Percentiles rank a stretch among this genome's conserved stretches.
Evolutionary conservation across 1,284 basidiomycete genomes (phyloP).

Genomic region (Papiliotrema nemorosa): DNA sequence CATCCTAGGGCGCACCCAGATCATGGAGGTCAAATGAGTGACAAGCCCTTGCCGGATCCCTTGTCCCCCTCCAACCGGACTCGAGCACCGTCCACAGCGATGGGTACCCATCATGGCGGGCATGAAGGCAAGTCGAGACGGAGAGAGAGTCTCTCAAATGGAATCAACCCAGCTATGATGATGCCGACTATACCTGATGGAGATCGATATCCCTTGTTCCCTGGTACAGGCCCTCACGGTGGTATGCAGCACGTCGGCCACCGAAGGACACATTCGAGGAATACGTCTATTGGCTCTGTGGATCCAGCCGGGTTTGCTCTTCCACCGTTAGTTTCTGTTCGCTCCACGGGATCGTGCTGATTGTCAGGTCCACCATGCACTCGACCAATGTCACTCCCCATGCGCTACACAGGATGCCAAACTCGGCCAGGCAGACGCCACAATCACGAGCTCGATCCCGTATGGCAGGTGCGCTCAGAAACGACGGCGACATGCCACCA

Average conservation of each 20-base stretch:
- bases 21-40: not conserved
- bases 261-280: slow-evolving; percentile 16
- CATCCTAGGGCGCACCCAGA: no score
- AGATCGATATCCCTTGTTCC: slow-evolving; percentile 38
- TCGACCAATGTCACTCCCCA: slow-evolving; percentile 1
- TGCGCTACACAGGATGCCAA: slow-evolving; percentile 11
- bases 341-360: not conserved
- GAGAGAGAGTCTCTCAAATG: slow-evolving; percentile 19
- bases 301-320: slow-evolving; percentile 26
- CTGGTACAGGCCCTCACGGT: slow-evolving; percentile 9
- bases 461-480: slow-evolving; percentile 27
- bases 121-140: slow-evolving; percentile 3
- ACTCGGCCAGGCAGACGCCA: slow-evolving; percentile 4
- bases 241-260: not conserved
- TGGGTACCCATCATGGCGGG: not conserved
- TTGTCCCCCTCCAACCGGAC: no score
- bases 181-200: slow-evolving; percentile 23
- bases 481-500: slow-evolving; percentile 19
- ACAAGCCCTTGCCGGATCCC: slow-evolving; percentile 26
- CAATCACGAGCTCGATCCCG: slow-evolving; percentile 13
- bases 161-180: slow-evolving; percentile 10
- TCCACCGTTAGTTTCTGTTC: slow-evolving; percentile 20
- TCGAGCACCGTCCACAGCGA: no score
- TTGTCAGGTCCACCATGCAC: slow-evolving; percentile 2
- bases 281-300: slow-evolving; percentile 19